phyloP scores from a whole-genome alignment of 768 basidiomycete genomes.

The Serendipita sp. region DNA sequence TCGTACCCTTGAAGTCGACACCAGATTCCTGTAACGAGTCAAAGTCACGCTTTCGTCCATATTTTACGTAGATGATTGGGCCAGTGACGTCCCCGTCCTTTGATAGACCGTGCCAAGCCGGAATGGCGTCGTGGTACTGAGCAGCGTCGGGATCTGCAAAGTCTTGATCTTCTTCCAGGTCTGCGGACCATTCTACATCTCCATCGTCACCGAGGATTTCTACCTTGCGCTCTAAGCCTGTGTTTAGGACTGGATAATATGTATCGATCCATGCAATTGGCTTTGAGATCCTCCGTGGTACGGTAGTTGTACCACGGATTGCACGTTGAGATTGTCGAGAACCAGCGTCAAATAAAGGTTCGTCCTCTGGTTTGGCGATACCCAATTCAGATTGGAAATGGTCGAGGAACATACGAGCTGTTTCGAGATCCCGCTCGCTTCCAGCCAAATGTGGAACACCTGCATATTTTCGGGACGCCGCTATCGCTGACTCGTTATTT shows the following conservation, averaged over 20 bases:
- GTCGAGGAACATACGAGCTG: slow-evolving; percentile 48
- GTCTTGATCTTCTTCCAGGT: slow-evolving; percentile 59
- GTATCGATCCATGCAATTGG: slow-evolving; percentile 70
- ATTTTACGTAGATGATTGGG: slow-evolving; percentile 59
- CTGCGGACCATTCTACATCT: slow-evolving; percentile 43
- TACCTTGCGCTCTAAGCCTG: slow-evolving; percentile 48
- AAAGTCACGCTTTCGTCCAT: slow-evolving; percentile 60
- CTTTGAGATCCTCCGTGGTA: slow-evolving; percentile 17
- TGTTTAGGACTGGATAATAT: slow-evolving; percentile 82
- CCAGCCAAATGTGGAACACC: slow-evolving; percentile 61
- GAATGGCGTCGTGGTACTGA: slow-evolving; percentile 46
- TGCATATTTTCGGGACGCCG: slow-evolving; percentile 40
- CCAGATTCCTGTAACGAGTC: slow-evolving; percentile 48
- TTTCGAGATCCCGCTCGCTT: slow-evolving; percentile 38
- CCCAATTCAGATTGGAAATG: slow-evolving; percentile 52
- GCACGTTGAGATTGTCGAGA: slow-evolving; percentile 37
- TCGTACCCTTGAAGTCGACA: slow-evolving; percentile 55
- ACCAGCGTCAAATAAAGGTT: slow-evolving; percentile 59
- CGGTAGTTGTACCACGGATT: slow-evolving; percentile 36
- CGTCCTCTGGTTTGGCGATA: slow-evolving; percentile 16
- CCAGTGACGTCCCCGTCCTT: slow-evolving; percentile 59
- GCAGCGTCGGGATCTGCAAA: slow-evolving; percentile 55
- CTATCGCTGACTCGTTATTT: slow-evolving; percentile 35
- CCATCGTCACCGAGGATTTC: slow-evolving; percentile 46
- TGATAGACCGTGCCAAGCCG: slow-evolving; percentile 78